A percentile compares a stretch with the other conserved stretches of the same genome.
These are phyloP conservation scores for Malus sieversii DNA, from an alignment of 306 rosid species.

Conservation along the genomic window DNA sequence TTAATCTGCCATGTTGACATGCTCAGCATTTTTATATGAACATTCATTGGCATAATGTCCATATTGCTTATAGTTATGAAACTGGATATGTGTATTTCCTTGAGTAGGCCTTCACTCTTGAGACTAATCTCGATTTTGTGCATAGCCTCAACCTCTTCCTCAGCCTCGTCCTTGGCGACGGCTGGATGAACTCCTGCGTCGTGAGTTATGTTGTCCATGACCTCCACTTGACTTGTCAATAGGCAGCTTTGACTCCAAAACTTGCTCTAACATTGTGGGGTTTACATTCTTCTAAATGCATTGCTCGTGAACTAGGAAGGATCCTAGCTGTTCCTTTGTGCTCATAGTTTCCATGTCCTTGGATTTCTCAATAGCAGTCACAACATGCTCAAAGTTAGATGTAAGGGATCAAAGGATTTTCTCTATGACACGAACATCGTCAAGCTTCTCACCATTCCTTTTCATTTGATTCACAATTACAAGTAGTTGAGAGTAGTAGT, in stretches of 20 bases:
- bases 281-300: neutral
- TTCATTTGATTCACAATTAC: neutral
- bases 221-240: neutral
- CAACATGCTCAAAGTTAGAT: neutral
- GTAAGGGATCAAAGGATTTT: neutral
- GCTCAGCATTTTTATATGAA: no score
- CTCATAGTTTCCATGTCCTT: neutral
- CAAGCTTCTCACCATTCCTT: neutral
- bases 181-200: no score
- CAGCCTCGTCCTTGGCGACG: no score
- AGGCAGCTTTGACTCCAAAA: neutral
- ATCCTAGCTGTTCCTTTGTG: neutral
- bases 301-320: neutral
- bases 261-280: neutral
- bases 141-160: no score
- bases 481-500: neutral
- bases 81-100: no score
- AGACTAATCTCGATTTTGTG: no score
- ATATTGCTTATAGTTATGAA: no score
- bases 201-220: neutral
- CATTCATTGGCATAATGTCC: no score
- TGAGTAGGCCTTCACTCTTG: no score
- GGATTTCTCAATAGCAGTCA: neutral
- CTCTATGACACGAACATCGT: neutral
- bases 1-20: no score